Conservation (phyloP, 768 basidiomycete species). For the Lactifluus rugatus region DNA sequence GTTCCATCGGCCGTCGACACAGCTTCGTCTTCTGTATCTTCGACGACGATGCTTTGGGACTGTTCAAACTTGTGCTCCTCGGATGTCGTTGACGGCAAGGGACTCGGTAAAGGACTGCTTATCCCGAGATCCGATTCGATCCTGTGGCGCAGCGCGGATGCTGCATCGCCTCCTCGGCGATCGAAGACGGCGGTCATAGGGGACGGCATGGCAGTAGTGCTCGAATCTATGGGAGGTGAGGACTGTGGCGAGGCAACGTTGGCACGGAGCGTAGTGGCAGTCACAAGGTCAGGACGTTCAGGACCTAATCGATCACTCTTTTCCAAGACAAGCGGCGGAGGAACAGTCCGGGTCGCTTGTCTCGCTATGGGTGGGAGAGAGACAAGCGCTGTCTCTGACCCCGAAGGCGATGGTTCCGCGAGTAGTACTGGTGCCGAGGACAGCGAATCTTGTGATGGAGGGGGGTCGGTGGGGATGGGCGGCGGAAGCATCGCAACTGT, state of each 20-base stretch:
- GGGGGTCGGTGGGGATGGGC: slow-evolving; percentile 24
- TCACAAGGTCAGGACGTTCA: slow-evolving; percentile 23
- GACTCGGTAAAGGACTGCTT: neutral
- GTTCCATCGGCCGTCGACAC: slow-evolving; percentile 19
- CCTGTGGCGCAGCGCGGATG: slow-evolving; percentile 7
- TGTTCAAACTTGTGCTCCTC: neutral
- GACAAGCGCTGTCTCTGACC: neutral
- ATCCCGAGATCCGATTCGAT: slow-evolving; percentile 8
- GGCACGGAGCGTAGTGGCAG: slow-evolving; percentile 27
- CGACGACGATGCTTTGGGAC: neutral
- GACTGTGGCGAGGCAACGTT: slow-evolving; percentile 34
- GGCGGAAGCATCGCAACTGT: slow-evolving; percentile 23
- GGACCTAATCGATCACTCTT: slow-evolving; percentile 17
- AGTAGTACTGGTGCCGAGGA: neutral
- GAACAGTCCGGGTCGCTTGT: neutral
- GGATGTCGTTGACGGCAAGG: neutral
- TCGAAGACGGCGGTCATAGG: slow-evolving; percentile 20
- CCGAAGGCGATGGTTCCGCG: neutral
- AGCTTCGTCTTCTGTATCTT: slow-evolving; percentile 6
- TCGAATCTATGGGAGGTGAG: slow-evolving; percentile 18
- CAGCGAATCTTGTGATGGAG: slow-evolving; percentile 8
- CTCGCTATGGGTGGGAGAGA: neutral
- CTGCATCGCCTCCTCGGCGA: neutral
- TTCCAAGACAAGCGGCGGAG: neutral
- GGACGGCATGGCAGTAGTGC: neutral